Evolutionary conservation across 768 basidiomycete genomes (phyloP), one percentile per base, ranked within the genome.

Genomic region (Mycena capillaripes): DNA sequence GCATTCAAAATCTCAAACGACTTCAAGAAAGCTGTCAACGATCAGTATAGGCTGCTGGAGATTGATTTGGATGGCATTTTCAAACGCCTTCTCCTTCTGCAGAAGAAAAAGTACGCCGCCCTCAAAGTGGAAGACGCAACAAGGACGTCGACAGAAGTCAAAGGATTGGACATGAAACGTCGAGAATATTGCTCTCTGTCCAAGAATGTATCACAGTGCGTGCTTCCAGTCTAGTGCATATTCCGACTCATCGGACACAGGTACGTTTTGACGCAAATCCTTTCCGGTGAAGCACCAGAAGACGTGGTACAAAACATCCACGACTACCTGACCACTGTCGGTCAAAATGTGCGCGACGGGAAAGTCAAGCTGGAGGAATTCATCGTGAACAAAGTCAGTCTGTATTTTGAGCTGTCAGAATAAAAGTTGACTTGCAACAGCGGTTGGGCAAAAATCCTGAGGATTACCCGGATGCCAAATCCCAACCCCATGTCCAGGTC

Each of bases 21-120:
- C 44, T 94, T 99, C 88, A 99, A 99, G 85, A 97, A 96, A 80
- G 92, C 93, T 7, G 97, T 99, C 77, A 99, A 99, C 78, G 96
- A 99, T 69, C 91, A 94, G 23, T 99, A 98, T 84, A 95, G 90
- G 79, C 89, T 98, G 27, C 92, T 99, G 55, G 98, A 99, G 80
- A 99, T 99, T 71, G 98, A 99, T 79, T 87, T 98, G 19, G 97
- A 99, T 77, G 91, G 94, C 3, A 89, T 99, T 40, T 99, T 99
- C 85, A 91, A 97, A 78, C 91, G 98, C 0, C 86, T 99, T 48
- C 83, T 99, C 2, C 88, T 99, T 14, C 84, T 99, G 64, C 97
- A 99, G 79, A 99, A 99, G 89, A 99, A 99, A 87, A 99, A 99
- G 83, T 99, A 99, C 76, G 98, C 98, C 0, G 98, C 98, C 0